phyloP scores from a whole-genome alignment of 1,284 basidiomycete genomes.

The Neonothopanus nambi region DNA sequence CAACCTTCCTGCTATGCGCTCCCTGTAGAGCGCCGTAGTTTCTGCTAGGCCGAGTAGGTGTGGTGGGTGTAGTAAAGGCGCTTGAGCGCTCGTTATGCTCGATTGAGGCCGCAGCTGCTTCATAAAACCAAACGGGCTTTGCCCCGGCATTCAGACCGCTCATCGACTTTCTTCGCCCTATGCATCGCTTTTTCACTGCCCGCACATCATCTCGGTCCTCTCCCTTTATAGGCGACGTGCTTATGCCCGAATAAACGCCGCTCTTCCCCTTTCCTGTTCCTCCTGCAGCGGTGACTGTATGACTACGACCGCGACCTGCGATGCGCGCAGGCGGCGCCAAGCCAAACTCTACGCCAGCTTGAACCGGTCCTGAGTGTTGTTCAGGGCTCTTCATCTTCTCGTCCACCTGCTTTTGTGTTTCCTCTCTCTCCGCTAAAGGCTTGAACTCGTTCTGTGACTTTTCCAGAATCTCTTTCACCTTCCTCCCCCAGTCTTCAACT shows the following conservation, averaged over 20 bases:
- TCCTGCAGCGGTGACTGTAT: conserved; percentile 22
- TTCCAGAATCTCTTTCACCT: conserved; percentile 55
- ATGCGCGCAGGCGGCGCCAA: conserved; percentile 9
- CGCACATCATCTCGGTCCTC: conserved; percentile 28
- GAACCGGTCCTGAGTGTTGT: not conserved
- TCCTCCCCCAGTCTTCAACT: conserved; percentile 58
- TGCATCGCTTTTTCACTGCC: conserved; percentile 56
- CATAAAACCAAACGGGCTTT: conserved; percentile 48
- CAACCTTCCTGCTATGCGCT: conserved; percentile 1
- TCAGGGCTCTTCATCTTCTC: not conserved
- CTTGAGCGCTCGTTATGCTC: conserved; percentile 28
- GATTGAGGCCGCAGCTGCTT: conserved; percentile 43
- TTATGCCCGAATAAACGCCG: not conserved
- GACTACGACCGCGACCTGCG: conserved; percentile 29
- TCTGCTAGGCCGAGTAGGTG: not conserved
- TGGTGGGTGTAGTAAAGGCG: not conserved
- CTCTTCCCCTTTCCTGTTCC: conserved; percentile 8
- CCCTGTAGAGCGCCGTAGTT: conserved; percentile 7
- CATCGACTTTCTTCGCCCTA: conserved; percentile 51
- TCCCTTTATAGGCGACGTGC: conserved; percentile 15
- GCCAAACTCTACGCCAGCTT: not conserved
- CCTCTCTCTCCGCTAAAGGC: conserved; percentile 42
- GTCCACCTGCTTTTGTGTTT: conserved; percentile 20
- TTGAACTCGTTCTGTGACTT: conserved; percentile 54
- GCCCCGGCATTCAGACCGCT: conserved; percentile 30